A percentile compares a stretch with the other conserved stretches of the same genome.
Evolutionary conservation across 306 rosid species (phyloP).

Genomic region (Hylodesmum podocarpum): DNA sequence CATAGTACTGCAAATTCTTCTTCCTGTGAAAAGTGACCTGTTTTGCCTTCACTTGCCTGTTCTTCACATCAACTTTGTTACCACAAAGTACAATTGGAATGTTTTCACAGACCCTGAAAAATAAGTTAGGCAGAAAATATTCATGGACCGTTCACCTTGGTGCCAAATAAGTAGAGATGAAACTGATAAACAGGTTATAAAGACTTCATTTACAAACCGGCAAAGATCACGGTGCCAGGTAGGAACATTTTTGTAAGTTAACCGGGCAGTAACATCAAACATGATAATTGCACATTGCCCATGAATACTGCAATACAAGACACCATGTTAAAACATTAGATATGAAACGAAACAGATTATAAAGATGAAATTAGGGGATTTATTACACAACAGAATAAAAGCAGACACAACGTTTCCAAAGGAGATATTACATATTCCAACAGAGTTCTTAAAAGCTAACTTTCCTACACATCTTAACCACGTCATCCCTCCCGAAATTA

Average conservation of each 20-base stretch:
- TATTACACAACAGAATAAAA: not conserved
- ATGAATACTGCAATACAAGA: conserved; percentile 45
- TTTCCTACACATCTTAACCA: not conserved
- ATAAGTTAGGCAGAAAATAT: not conserved
- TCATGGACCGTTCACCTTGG: not conserved
- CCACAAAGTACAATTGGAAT: conserved; percentile 72
- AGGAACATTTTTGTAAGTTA: conserved; percentile 62
- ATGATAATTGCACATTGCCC: conserved; percentile 67
- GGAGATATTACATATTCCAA: not conserved
- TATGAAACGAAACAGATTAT: not conserved
- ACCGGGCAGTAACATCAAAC: conserved; percentile 62
- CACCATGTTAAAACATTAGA: not conserved
- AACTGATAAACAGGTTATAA: not conserved
- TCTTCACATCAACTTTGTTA: conserved; percentile 76
- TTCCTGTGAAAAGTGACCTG: conserved; percentile 75
- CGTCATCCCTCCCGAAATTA: not conserved
- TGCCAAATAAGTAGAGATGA: not conserved
- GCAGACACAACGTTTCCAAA: not conserved
- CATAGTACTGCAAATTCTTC: conserved; percentile 70
- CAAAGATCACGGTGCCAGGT: conserved; percentile 76
- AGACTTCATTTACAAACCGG: conserved; percentile 32
- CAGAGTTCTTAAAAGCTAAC: not conserved
- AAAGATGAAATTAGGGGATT: too few species aligned
- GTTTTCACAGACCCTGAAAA: conserved; percentile 65
- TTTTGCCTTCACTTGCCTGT: conserved; percentile 79